Percentiles rank a stretch among this genome's conserved stretches.
These are phyloP conservation scores for Blastomyces emzantsi DNA, from an alignment of 2,329 filamentous ascomycete genomes.

Conservation along the genomic window DNA sequence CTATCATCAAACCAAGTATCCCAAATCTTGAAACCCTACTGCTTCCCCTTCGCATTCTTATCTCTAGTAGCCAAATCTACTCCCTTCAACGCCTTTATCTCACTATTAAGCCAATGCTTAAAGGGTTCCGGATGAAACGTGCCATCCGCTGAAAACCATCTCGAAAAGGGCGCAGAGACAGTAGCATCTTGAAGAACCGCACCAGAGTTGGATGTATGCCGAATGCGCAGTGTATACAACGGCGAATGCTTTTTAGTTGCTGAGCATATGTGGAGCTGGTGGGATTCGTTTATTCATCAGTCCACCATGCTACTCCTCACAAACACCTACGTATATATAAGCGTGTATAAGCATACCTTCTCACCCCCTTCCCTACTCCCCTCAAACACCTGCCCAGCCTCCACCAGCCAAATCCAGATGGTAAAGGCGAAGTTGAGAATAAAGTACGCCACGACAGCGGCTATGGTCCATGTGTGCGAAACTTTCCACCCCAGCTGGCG, in stretches of 20 bases:
- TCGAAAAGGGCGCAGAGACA: conserved; percentile 49
- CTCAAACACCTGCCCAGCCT: conserved; percentile 72
- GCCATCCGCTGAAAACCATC: conserved; percentile 51
- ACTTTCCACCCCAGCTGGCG: conserved; percentile 82
- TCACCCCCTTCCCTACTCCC: conserved; percentile 59
- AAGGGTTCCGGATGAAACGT: conserved; percentile 53
- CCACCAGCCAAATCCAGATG: conserved; percentile 74
- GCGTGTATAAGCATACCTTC: conserved; percentile 39
- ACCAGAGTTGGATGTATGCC: conserved; percentile 32
- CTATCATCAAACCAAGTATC: background rate
- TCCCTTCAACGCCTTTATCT: conserved; percentile 46
- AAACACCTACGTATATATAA: background rate
- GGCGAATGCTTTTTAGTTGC: conserved; percentile 70
- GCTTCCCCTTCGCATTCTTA: background rate
- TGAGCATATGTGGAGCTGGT: conserved; percentile 51
- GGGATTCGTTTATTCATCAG: background rate
- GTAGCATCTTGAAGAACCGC: conserved; percentile 39
- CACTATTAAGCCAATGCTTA: conserved; percentile 52
- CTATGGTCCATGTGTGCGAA: conserved; percentile 72
- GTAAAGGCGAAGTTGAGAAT: conserved; percentile 68
- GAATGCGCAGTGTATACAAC: conserved; percentile 65
- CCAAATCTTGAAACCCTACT: background rate
- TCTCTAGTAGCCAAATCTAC: conserved; percentile 27
- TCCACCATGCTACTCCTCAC: background rate
- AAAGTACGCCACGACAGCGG: conserved; percentile 71